Evolutionary conservation across 2,329 filamentous ascomycete species (phyloP), one percentile per base, ranked within the genome.

Genomic region (Trichoderma citrinoviride): DNA sequence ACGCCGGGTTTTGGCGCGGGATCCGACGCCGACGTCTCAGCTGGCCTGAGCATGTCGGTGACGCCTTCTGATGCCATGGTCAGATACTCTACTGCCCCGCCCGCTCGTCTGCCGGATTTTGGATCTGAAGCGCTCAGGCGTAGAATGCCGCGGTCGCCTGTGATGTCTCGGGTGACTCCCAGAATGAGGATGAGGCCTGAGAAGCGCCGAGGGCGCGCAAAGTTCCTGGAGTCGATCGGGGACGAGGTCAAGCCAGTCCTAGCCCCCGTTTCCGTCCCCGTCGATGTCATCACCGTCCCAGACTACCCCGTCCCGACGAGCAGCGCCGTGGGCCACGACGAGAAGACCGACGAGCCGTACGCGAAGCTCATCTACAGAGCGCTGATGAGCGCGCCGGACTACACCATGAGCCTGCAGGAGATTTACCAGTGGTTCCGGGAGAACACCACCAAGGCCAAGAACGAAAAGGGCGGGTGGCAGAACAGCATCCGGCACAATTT

Each of bases 401-500:
- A 90, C 67, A 87, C 86, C 23, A 90, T 97, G 86, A 86, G 90
- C 2, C 82, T 98, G 14, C 88, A 93, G 70, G 89, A 96, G 61
- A 91, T 98, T 65, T 98, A 98, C 77, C 83, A 89, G 65, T 98
- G 94, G 93, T 96, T 98, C 72, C 82, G 85, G 47, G 83, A 88
- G 29, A 89, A 97, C 72, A 97, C 93, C 2, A 84, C 86, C 69
- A 97, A 95, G 76, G 86, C 92, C 3, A 82, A 85, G 63, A 95
- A 93, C 73, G 87, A 86, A 5, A 86, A 82, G 60, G 90, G 88
- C 70, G 94, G 93, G 10, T 98, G 94, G 94, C 90, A 94, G 78
- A 98, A 97, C 77, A 96, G 92, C 74, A 96, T 98, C 69, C 87
- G 94, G 2, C 94, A 98, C 76, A 98, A 98, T 71, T 81, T 98